A percentile compares a stretch with the other conserved stretches of the same genome.
phyloP scores from a whole-genome alignment of 1,284 basidiomycete species.

The Austroboletus novae-zelandiae region DNA sequence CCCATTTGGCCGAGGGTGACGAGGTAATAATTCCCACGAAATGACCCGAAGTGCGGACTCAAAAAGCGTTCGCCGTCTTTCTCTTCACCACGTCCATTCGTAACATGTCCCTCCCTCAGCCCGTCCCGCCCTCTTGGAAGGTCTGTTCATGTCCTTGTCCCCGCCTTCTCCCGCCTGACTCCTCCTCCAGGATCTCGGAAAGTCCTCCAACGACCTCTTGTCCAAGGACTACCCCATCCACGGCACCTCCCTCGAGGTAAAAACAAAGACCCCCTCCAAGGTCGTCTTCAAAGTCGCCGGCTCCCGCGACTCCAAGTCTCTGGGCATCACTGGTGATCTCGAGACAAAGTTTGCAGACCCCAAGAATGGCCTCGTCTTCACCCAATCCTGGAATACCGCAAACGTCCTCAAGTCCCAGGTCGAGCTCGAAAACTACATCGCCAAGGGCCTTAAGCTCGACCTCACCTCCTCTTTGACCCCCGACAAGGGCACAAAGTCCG shows the following conservation, averaged over 20 bases:
- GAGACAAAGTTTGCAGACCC: conserved; percentile 90
- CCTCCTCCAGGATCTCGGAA: conserved; percentile 80
- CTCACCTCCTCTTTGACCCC: conserved; percentile 84
- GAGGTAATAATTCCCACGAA: conserved; percentile 29
- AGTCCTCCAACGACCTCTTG: conserved; percentile 95
- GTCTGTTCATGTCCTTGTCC: conserved; percentile 37
- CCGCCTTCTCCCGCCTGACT: background rate
- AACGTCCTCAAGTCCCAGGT: conserved; percentile 91
- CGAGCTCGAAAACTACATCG: conserved; percentile 97
- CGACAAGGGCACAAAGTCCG: conserved; percentile 81
- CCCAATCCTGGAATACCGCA: conserved; percentile 92
- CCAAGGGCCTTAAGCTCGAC: conserved; percentile 97
- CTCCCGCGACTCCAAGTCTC: conserved; percentile 69
- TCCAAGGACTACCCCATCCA: conserved; percentile 91
- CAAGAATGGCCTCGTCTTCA: conserved; percentile 88
- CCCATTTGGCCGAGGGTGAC: conserved; percentile 30
- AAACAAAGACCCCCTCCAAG: conserved; percentile 91
- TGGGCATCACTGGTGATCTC: conserved; percentile 78
- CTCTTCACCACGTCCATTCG: conserved; percentile 5
- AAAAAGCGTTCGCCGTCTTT: conserved; percentile 12
- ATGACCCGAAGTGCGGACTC: conserved; percentile 19
- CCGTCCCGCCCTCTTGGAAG: conserved; percentile 93
- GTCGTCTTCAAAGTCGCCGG: conserved; percentile 90
- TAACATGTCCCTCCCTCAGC: conserved; percentile 80
- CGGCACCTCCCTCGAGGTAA: conserved; percentile 82